Evolutionary conservation across 1,284 basidiomycete genomes (phyloP).

Genomic region (Schizophyllum commune): DNA sequence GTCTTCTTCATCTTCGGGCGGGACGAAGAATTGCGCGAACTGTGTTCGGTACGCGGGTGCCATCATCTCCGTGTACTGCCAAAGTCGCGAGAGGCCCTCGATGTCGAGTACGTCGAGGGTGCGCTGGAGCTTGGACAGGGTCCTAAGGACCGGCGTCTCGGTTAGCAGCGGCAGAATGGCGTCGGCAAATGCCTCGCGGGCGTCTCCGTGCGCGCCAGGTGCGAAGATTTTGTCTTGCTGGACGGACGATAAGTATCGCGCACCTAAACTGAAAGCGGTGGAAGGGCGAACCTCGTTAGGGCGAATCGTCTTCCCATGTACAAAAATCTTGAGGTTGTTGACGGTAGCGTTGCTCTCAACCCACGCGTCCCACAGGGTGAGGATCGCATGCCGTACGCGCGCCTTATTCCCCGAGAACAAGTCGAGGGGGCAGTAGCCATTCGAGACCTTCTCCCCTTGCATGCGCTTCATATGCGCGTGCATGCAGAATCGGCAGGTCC

Average conservation of each 20-base stretch:
- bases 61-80: slow-evolving; percentile 24
- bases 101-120: slow-evolving; percentile 78
- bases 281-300: slow-evolving; percentile 54
- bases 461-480: slow-evolving; percentile 56
- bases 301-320: slow-evolving; percentile 48
- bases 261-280: too few species aligned
- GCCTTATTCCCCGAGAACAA: slow-evolving; percentile 63
- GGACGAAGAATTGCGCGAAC: slow-evolving; percentile 15
- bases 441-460: slow-evolving; percentile 31
- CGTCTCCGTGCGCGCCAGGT: slow-evolving; percentile 12
- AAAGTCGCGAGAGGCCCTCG: slow-evolving; percentile 60
- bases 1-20: not conserved
- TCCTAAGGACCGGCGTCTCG: slow-evolving; percentile 46
- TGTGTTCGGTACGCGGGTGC: slow-evolving; percentile 17
- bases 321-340: slow-evolving; percentile 81
- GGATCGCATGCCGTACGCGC: slow-evolving; percentile 59
- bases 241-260: not conserved
- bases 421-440: slow-evolving; percentile 79
- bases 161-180: slow-evolving; percentile 46
- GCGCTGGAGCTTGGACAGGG: slow-evolving; percentile 63
- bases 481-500: slow-evolving; percentile 83
- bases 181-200: slow-evolving; percentile 35
- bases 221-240: slow-evolving; percentile 22
- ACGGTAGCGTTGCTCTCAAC: slow-evolving; percentile 44
- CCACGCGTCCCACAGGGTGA: slow-evolving; percentile 72